Base-by-base conservation (phyloP, 1,284 basidiomycete species). In the Heterobasidion occidentale region DNA sequence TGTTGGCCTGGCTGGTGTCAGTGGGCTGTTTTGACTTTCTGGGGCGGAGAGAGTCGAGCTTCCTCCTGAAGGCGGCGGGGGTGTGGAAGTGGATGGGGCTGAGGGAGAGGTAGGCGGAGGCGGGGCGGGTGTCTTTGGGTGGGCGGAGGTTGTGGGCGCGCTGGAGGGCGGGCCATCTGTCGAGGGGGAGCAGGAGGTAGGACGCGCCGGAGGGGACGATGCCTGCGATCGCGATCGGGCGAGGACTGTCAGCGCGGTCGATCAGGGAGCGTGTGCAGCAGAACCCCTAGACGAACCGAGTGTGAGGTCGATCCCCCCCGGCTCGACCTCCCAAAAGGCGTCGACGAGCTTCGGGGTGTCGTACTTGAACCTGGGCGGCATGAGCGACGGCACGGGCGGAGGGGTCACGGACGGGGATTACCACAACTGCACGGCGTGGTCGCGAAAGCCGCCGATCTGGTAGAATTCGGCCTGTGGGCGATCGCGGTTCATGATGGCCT, bases 381-480 rank as follows among this genome's bases (percentile, higher is more conserved):
- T 17, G 44, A 17, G 44, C 44, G n/a, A 15, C 20, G 45, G 47
- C 1, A 34, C 27, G 7, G 2, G n/a, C 1, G 5, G 17, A 34
- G 8, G 34, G 12, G 34, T 7, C 27, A 9, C 12, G 14, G 45
- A 20, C 45, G 45, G 17, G n/a, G 7, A 9, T 46, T 7, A 7
- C 9, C 20, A 27, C n/a, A n/a, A n/a, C n/a, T n/a, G n/a, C n/a
- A n/a, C n/a, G n/a, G n/a, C n/a, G n/a, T n/a, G n/a, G n/a, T n/a
- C n/a, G n/a, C n/a, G n/a, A n/a, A n/a, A n/a, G 20, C 71, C 71
- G 33, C 67, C 68, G 15, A 72, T 63, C 54, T 70, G 70, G 56
- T 66, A 70, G 55, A 67, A 70, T 11, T 15, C 34, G 19, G 50
- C 11, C 35, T 52, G 14, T 8, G 19, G 2, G 6, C 14, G 36